phyloP scores from a whole-genome alignment of 495 filamentous ascomycete species.

The Penicillium soppii region DNA sequence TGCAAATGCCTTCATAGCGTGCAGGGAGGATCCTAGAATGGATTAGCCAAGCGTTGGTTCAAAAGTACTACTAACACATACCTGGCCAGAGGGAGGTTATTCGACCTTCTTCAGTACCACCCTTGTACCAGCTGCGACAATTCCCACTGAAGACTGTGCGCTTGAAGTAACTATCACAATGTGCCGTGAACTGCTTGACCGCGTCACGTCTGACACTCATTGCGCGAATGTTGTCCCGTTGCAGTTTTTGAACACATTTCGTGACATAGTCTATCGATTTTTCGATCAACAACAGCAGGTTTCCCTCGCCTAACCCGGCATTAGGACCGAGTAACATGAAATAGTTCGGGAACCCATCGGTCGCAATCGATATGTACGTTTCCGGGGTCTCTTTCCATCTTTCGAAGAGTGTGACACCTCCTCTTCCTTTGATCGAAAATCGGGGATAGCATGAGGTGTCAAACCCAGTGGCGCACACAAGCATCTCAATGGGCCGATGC shows the following conservation, averaged over 20 bases:
- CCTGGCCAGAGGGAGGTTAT: conserved; percentile 45
- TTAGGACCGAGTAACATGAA: conserved; percentile 55
- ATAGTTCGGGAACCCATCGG: conserved; percentile 66
- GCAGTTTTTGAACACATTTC: conserved; percentile 47
- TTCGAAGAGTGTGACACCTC: conserved; percentile 46
- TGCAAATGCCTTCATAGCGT: conserved; percentile 34
- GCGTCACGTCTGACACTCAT: conserved; percentile 40
- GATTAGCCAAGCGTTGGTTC: background rate
- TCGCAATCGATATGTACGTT: conserved; percentile 58
- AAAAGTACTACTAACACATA: no score
- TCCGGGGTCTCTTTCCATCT: conserved; percentile 52
- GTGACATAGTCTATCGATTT: conserved; percentile 53
- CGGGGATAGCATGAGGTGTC: conserved; percentile 49
- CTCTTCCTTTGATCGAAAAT: conserved; percentile 50
- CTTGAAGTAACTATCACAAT: conserved; percentile 49
- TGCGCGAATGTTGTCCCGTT: conserved; percentile 47
- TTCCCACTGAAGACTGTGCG: conserved; percentile 45
- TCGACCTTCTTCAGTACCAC: conserved; percentile 33
- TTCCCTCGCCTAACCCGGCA: conserved; percentile 47
- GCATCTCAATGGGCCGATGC: conserved; percentile 37
- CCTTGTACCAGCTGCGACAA: conserved; percentile 59
- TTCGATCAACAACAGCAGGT: conserved; percentile 45
- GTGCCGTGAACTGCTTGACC: conserved; percentile 42
- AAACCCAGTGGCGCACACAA: conserved; percentile 58
- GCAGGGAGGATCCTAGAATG: conserved; percentile 37